phyloP scores from a whole-genome alignment of 108 stramenopile genomes.

The Aurantiochytrium sp. region DNA sequence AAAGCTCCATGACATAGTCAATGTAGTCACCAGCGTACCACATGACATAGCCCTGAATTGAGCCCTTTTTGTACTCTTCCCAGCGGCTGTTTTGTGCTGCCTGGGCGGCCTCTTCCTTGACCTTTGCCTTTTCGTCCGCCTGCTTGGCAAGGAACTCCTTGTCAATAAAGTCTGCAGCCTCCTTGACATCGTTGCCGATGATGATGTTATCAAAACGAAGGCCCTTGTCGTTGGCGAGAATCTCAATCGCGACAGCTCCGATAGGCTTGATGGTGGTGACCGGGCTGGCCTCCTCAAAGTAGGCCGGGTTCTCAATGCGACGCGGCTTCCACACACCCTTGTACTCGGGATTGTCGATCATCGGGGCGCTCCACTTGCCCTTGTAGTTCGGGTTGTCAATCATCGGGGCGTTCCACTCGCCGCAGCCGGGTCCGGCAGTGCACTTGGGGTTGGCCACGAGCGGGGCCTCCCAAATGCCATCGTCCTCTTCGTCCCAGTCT shows the following conservation, averaged over 20 bases:
- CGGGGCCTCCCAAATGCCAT: constrained; percentile 72
- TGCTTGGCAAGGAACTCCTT: neutral
- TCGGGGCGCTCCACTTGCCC: constrained; percentile 80
- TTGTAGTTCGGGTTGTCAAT: constrained; percentile 44
- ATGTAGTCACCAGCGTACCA: neutral
- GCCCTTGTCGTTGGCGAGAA: constrained; percentile 26
- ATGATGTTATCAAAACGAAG: constrained; percentile 32
- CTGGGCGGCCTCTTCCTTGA: neutral
- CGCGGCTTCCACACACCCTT: constrained; percentile 88
- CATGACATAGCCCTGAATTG: neutral
- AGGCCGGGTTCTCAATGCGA: constrained; percentile 66
- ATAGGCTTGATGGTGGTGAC: neutral
- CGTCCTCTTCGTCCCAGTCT: constrained; percentile 99
- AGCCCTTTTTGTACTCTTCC: neutral
- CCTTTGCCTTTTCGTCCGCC: neutral
- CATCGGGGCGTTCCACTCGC: constrained; percentile 33
- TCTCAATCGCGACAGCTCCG: constrained; percentile 22
- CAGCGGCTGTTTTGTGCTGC: neutral
- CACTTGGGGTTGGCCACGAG: constrained; percentile 39
- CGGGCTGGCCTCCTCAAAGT: constrained; percentile 33
- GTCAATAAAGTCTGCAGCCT: neutral
- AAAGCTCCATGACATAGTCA: neutral
- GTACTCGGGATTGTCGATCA: constrained; percentile 95
- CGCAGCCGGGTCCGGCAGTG: constrained; percentile 41
- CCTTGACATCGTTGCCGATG: neutral